Evolutionary conservation across 441 rosid species (phyloP).

Genomic region (Populus hybrid): DNA sequence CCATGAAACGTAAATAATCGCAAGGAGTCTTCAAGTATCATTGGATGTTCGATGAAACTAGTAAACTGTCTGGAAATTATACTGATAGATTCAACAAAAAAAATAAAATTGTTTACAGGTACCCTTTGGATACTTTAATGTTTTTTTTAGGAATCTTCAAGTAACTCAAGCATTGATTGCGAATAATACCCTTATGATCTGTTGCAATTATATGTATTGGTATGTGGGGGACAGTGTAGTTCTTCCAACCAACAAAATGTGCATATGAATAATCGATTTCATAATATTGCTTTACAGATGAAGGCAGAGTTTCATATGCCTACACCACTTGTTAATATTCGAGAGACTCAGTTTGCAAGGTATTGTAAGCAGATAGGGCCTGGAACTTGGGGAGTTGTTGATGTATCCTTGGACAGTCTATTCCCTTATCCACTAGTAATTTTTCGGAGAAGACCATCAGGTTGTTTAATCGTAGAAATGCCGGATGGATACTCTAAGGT

Average conservation of each 20-base stretch:
- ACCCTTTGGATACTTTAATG: not conserved
- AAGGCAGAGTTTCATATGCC: constrained; percentile 46
- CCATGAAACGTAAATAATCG: too few species aligned
- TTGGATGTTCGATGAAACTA: too few species aligned
- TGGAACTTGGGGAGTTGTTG: constrained; percentile 54
- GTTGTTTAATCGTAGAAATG: constrained; percentile 43
- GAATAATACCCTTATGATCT: too few species aligned
- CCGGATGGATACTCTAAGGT: constrained; percentile 39
- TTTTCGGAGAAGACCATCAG: constrained; percentile 50
- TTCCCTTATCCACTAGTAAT: constrained; percentile 27
- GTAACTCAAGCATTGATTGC: not conserved
- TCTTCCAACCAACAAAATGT: not conserved
- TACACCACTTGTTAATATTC: constrained; percentile 37
- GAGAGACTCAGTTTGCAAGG: constrained; percentile 48
- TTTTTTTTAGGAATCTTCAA: not conserved
- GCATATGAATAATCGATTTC: not conserved
- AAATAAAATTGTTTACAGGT: not conserved
- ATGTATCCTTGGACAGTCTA: constrained; percentile 48
- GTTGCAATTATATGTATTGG: not conserved
- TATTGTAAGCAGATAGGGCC: constrained; percentile 30
- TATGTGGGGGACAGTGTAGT: not conserved
- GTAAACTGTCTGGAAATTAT: too few species aligned
- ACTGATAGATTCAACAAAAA: not conserved
- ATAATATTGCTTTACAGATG: constrained; percentile 25
- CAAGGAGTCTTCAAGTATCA: too few species aligned